Base-by-base conservation (phyloP, 2,329 filamentous ascomycete species). In the Alternaria arborescens region DNA sequence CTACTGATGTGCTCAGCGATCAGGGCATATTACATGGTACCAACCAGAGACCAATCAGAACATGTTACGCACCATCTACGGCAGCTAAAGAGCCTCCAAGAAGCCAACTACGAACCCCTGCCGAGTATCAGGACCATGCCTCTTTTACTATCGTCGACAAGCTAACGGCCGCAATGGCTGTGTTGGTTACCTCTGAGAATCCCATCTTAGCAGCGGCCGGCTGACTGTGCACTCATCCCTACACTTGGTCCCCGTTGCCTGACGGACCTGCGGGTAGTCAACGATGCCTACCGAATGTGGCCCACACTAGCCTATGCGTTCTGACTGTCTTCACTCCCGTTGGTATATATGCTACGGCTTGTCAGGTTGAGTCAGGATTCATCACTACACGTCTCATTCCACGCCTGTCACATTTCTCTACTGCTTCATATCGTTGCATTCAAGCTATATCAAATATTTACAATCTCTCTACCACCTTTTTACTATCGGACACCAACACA, bases 141-240 rank as follows among this genome's bases (percentile, higher is more conserved):
- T 71, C 67, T 71, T 69, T 66, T 62, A 66, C 63, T 63, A 63
- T 62, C 60, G 61, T 66, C 65, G 55, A 71, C 68, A 71, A 71
- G 66, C 63, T 71, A 72, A 69, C 60, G 62, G 70, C 66, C 66
- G 70, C 67, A 66, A 75, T 71, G 74, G 75, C 75, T 77, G 72
- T 77, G 73, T 71, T 76, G 70, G 63, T 68, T 71, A 66, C 60
- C 61, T 65, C 70, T 55, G 62, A 65, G 64, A 65, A 59, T 67
- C 73, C 71, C 70, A 69, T 70, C 60, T 64, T 66, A 73, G 68
- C 55, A 68, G 62, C 64, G 65, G 65, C 71, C 68, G 67, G 76
- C 76, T 77, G 68, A 78, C 73, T 76, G 70, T 72, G 70, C 69
- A 74, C 68, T 65, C 65, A 61, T 71, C 71, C 70, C 69, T 72